phyloP scores from a whole-genome alignment of 192 early-diverging fungal species.

The Phlyctochytrium bullatum region DNA sequence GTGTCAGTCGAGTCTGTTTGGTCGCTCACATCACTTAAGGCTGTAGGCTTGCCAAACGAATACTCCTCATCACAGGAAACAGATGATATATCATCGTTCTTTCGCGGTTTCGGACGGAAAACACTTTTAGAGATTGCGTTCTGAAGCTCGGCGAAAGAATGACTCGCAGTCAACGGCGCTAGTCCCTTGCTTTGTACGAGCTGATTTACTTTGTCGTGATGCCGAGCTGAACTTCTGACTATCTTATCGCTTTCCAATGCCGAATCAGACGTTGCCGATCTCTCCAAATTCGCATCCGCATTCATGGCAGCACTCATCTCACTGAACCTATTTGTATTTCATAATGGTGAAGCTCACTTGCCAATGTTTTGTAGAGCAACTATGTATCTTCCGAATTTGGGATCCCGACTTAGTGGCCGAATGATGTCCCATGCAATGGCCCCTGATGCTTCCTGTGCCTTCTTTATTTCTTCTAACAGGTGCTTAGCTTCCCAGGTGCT shows the following conservation, averaged over 20 bases:
- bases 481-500: not conserved
- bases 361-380: conserved; percentile 11
- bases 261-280: not conserved
- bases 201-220: too few species aligned
- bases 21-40: not conserved
- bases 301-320: not conserved
- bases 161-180: not conserved
- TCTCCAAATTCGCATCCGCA: not conserved
- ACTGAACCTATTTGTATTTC: not conserved
- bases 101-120: conserved; percentile 18
- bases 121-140: conserved; percentile 17
- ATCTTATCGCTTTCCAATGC: too few species aligned
- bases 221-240: too few species aligned
- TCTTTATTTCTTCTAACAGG: conserved; percentile 9
- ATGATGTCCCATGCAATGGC: conserved; percentile 19
- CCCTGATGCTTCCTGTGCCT: conserved; percentile 15
- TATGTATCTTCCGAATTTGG: conserved; percentile 25
- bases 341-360: not conserved
- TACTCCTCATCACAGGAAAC: conserved; percentile 2
- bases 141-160: conserved; percentile 5
- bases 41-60: conserved; percentile 17
- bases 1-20: not conserved
- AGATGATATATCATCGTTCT: not conserved
- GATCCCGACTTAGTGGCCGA: conserved; percentile 23
- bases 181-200: not conserved